These are phyloP conservation scores for Gossypioides kirkii DNA, from an alignment of 345 rosid genomes.

Conservation along the genomic window DNA sequence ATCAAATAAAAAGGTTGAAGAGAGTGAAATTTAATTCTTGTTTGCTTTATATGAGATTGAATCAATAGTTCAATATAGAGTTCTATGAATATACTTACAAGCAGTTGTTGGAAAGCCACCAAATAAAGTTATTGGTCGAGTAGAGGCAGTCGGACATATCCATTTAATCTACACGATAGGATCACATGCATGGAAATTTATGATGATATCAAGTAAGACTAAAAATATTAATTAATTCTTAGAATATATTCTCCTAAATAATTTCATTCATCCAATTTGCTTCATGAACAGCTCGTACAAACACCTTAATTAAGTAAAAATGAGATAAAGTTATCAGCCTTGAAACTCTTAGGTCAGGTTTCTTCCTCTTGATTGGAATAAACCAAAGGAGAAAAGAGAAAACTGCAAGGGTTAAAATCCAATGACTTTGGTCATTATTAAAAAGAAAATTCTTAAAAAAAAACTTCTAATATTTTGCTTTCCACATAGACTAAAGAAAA, in stretches of 20 bases:
- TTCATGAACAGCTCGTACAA: too few relatives aligned
- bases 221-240: neutral
- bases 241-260: neutral
- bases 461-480: too few relatives aligned
- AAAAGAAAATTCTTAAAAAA: too few relatives aligned
- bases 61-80: neutral
- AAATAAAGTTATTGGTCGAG: constrained; percentile 74
- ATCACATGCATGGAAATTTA: constrained; percentile 12
- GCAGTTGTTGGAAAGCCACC: constrained; percentile 99
- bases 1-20: neutral
- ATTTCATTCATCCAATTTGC: too few relatives aligned
- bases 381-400: too few relatives aligned
- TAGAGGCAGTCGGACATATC: constrained; percentile 99
- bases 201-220: neutral
- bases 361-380: too few relatives aligned
- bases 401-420: too few relatives aligned
- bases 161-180: constrained; percentile 70
- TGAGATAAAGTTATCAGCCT: too few relatives aligned
- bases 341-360: too few relatives aligned
- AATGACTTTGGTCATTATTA: too few relatives aligned
- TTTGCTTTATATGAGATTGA: neutral
- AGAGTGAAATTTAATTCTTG: neutral
- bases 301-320: too few relatives aligned
- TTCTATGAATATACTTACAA: constrained; percentile 48
- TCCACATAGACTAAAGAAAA: too few relatives aligned